Evolutionary conservation across 2,329 filamentous ascomycete genomes (phyloP), one percentile per base, ranked within the genome.

Genomic region (Teratosphaeria gauchensis): DNA sequence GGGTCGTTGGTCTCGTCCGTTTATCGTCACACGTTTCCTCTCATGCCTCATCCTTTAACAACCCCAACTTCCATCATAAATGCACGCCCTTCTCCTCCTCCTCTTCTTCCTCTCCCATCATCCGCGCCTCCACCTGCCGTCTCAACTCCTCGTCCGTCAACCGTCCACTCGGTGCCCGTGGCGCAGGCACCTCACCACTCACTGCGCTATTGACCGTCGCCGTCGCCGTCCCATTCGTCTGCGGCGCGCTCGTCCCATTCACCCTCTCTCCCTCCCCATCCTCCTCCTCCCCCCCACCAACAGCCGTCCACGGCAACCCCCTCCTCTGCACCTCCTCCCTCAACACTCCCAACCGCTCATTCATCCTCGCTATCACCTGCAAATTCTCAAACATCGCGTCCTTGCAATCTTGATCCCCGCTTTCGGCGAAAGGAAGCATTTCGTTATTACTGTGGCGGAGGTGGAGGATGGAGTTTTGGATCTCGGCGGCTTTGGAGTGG

Each of bases 371-470:
- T 59, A 92, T 86, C 59, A 91, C 87, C 21, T 69, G 72, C 65
- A 85, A 80, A 73, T 91, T 91, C 74, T 92, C 88, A 58, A 75
- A 72, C 69, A 91, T 88, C 59, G 88, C 88, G 59, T 90, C 87
- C 64, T 83, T 75, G 76, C 88, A 92, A 71, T 89, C 87, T 30
- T 62, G 60, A 57, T 92, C 88, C 16, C 84, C 80, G 28, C 77
- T 74, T 53, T 84, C 79, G 58, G 86, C 85, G 66, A 83, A 90
- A 35, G 87, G 86, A 58, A 80, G 78, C 59, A 91, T 84, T 71
- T 91, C 84, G 63, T 82, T 80, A 75, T 91, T 92, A 63, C 85
- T 88, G 72, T 85, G 84, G 67, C 86, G 82, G 30, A 92, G 84
- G 73, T 92, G 87, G 28, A 82, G 80, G 69, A 91, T 86, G 66